Conservation (phyloP, 2,329 filamentous ascomycete genomes). For the Aspergillus sp. region DNA sequence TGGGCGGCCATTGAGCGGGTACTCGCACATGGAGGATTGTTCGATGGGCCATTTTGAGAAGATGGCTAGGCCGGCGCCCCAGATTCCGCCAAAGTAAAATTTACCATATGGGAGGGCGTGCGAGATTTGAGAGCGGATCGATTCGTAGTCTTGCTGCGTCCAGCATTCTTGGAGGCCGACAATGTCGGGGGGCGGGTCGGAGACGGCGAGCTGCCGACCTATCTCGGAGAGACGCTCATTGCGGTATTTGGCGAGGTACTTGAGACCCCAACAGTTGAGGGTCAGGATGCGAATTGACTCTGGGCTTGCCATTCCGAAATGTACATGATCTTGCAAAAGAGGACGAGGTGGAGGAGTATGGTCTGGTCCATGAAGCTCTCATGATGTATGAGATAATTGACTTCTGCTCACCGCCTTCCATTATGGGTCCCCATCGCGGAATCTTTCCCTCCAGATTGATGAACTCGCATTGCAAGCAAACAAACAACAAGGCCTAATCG, state of each 20-base stretch:
- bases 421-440: neutral
- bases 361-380: neutral
- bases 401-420: slow-evolving; percentile 7
- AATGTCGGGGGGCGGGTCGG: slow-evolving; percentile 71
- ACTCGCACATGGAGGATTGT: slow-evolving; percentile 80
- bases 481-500: neutral
- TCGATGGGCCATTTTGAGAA: slow-evolving; percentile 90
- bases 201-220: slow-evolving; percentile 71
- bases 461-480: neutral
- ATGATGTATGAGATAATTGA: neutral
- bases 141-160: slow-evolving; percentile 79
- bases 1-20: slow-evolving; percentile 89
- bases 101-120: slow-evolving; percentile 83
- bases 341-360: neutral
- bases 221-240: slow-evolving; percentile 79
- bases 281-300: slow-evolving; percentile 75
- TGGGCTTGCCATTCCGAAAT: slow-evolving; percentile 20
- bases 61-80: slow-evolving; percentile 86
- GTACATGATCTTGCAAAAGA: neutral
- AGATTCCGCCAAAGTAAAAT: slow-evolving; percentile 86
- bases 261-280: slow-evolving; percentile 96
- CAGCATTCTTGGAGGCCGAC: slow-evolving; percentile 96
- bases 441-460: neutral
- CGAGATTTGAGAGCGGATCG: slow-evolving; percentile 71
- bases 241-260: slow-evolving; percentile 77